These are phyloP conservation scores for Scopulariopsis brevicaulis DNA, from an alignment of 2,329 filamentous ascomycete genomes.

Conservation along the genomic window DNA sequence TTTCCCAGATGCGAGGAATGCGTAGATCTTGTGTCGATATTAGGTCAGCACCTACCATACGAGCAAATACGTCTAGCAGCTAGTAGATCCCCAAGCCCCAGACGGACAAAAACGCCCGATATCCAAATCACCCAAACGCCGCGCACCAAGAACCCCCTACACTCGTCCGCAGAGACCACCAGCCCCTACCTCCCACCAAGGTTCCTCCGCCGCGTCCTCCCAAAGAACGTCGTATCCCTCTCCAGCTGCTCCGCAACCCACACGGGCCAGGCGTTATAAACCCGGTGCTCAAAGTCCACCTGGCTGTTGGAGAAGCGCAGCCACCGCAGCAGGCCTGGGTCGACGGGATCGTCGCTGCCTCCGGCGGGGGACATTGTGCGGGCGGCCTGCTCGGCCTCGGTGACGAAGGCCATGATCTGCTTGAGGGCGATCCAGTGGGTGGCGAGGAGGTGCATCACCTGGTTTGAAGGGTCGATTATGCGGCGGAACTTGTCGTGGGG, in stretches of 20 bases:
- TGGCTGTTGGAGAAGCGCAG: slow-evolving; percentile 35
- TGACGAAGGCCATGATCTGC: slow-evolving; percentile 40
- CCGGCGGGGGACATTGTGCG: slow-evolving; percentile 15
- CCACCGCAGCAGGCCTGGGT: slow-evolving; percentile 36
- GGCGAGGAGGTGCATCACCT: slow-evolving; percentile 33
- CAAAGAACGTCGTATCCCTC: slow-evolving; percentile 32
- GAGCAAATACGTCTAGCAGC: no score
- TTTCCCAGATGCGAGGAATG: no score
- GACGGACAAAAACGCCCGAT: no score
- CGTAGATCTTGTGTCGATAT: no score
- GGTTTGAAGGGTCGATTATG: slow-evolving; percentile 33
- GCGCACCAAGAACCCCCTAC: no score
- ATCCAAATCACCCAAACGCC: no score
- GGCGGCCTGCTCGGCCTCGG: slow-evolving; percentile 23
- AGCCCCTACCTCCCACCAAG: no score
- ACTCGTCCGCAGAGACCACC: no score
- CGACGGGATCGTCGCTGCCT: slow-evolving; percentile 14
- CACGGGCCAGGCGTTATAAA: slow-evolving; percentile 39
- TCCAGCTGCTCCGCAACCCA: slow-evolving; percentile 42
- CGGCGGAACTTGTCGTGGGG: slow-evolving; percentile 38
- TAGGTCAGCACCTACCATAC: no score
- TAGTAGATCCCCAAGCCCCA: no score
- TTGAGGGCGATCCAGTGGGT: slow-evolving; percentile 43
- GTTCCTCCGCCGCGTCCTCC: slow-evolving; percentile 11
- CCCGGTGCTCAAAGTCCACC: slow-evolving; percentile 29